These are phyloP conservation scores for Auriculariales sp. DNA, from an alignment of 768 basidiomycete species.

Conservation along the genomic window DNA sequence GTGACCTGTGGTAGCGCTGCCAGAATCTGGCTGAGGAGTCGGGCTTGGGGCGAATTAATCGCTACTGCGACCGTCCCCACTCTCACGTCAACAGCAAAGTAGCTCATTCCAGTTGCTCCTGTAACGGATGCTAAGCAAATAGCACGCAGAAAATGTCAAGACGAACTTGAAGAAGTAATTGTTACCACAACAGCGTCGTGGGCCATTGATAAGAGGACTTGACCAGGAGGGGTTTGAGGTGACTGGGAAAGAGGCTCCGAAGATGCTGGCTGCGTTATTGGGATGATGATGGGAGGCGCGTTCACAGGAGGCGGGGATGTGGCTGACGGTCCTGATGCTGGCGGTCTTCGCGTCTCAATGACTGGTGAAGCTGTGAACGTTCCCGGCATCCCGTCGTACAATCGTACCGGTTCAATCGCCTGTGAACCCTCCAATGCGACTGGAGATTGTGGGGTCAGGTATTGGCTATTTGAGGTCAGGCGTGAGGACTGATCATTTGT, in stretches of 20 bases:
- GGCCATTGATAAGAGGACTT: no score
- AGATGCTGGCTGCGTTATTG: no score
- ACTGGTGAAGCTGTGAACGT: no score
- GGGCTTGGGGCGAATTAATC: constrained; percentile 41
- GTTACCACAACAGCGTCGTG: neutral
- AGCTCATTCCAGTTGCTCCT: constrained; percentile 1
- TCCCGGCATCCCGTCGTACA: no score
- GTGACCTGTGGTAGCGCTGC: no score
- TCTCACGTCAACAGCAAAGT: constrained; percentile 25
- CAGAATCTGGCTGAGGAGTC: no score
- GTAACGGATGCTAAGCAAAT: neutral
- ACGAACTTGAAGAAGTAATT: neutral
- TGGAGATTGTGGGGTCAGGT: neutral
- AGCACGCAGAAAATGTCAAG: neutral
- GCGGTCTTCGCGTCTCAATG: no score
- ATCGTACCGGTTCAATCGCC: neutral
- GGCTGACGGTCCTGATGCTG: no score
- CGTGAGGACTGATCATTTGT: constrained; percentile 1
- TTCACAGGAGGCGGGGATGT: no score
- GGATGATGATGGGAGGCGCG: no score
- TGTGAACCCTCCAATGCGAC: neutral
- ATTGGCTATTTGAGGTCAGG: neutral
- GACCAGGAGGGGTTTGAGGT: no score
- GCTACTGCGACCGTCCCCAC: constrained; percentile 41
- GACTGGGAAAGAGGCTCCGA: no score